These are phyloP conservation scores for Dimargaris verticillata DNA, from an alignment of 192 early-diverging fungal species.

Conservation along the genomic window DNA sequence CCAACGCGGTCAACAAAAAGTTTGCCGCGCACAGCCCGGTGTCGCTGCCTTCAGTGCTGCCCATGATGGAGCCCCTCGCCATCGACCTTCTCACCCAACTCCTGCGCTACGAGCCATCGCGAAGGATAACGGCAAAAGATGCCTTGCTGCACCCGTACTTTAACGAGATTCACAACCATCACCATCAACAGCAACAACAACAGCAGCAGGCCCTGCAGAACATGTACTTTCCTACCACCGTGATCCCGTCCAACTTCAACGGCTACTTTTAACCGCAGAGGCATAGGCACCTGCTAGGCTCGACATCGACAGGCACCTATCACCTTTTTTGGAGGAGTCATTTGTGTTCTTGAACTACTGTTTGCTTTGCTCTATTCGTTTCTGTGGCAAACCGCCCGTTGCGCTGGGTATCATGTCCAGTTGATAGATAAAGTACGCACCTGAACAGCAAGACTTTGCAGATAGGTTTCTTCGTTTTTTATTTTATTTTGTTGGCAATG, in stretches of 20 bases:
- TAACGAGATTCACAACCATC: slow-evolving; percentile 23
- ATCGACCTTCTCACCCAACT: slow-evolving; percentile 57
- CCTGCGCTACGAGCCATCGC: slow-evolving; percentile 55
- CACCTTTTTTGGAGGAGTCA: too few relatives aligned
- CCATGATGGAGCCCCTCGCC: slow-evolving; percentile 57
- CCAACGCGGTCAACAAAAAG: slow-evolving; percentile 49
- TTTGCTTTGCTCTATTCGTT: too few relatives aligned
- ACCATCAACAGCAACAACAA: slow-evolving; percentile 15
- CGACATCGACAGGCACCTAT: too few relatives aligned
- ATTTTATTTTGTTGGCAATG: too few relatives aligned
- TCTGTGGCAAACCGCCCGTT: too few relatives aligned
- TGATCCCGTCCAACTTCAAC: not conserved
- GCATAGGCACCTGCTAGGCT: too few relatives aligned
- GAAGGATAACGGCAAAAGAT: slow-evolving; percentile 43
- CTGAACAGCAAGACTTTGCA: too few relatives aligned
- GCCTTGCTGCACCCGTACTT: slow-evolving; percentile 46
- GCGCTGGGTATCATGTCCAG: too few relatives aligned
- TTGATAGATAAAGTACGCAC: too few relatives aligned
- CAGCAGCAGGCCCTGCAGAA: slow-evolving; percentile 15
- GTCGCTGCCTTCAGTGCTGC: slow-evolving; percentile 45
- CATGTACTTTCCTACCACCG: not conserved
- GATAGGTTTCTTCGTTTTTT: too few relatives aligned
- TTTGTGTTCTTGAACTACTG: too few relatives aligned
- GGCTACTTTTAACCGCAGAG: not conserved
- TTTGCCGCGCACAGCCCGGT: slow-evolving; percentile 45